Evolutionary conservation across 306 rosid genomes (phyloP).

Genomic region (Begonia masoniana): DNA sequence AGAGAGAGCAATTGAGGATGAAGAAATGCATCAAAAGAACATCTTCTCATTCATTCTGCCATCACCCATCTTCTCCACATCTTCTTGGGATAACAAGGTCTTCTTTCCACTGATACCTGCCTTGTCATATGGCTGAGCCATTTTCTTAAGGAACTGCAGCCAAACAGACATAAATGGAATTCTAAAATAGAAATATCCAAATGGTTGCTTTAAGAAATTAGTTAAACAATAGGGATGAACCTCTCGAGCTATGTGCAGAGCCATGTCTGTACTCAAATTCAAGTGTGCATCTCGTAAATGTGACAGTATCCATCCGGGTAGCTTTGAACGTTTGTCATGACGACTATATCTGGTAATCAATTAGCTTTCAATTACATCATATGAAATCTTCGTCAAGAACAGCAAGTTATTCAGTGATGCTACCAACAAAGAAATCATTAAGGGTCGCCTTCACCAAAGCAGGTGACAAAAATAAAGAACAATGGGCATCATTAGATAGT

Average conservation of each 20-base stretch:
- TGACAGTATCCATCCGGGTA: slow-evolving; percentile 91
- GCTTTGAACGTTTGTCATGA: slow-evolving; percentile 89
- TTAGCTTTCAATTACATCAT: too few relatives aligned
- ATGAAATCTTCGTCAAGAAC: too few relatives aligned
- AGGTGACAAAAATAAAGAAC: too few relatives aligned
- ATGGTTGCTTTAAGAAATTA: neutral
- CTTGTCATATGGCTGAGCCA: slow-evolving; percentile 93
- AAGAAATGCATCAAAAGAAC: too few relatives aligned
- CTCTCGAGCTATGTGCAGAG: slow-evolving; percentile 87
- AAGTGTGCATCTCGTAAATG: slow-evolving; percentile 89
- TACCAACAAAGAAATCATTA: too few relatives aligned
- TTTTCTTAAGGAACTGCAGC: slow-evolving; percentile 79
- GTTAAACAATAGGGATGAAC: slow-evolving; percentile 21
- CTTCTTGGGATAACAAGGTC: slow-evolving; percentile 70
- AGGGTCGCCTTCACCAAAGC: too few relatives aligned
- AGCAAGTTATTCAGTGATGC: too few relatives aligned
- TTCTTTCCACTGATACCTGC: slow-evolving; percentile 59
- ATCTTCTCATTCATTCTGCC: slow-evolving; percentile 25
- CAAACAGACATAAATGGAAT: slow-evolving; percentile 7
- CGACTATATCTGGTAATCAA: slow-evolving; percentile 58
- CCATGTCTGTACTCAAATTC: slow-evolving; percentile 98
- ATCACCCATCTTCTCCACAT: slow-evolving; percentile 58
- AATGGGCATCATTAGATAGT: too few relatives aligned
- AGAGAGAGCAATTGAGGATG: too few relatives aligned
- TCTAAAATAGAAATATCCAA: neutral